Percentiles rank a stretch among this genome's conserved stretches.
Conservation (phyloP, 208 protist species). For the Acanthamoeba triangularis region DNA sequence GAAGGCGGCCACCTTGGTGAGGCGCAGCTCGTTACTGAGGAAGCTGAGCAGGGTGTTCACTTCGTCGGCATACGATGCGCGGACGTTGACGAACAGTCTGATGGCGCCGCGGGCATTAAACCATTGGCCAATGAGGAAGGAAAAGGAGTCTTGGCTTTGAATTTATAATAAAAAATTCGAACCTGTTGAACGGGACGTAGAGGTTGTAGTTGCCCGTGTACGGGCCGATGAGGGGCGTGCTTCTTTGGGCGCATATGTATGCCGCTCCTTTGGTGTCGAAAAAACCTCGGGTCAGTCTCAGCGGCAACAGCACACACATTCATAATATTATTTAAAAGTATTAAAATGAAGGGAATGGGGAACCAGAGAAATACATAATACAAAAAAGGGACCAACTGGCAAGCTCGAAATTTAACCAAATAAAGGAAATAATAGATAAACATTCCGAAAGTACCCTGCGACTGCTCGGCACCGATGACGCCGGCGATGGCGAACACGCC, state of each 20-base stretch:
- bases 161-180: background rate
- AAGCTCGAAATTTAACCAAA: background rate
- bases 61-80: slow-evolving; percentile 71
- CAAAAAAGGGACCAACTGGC: background rate
- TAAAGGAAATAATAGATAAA: background rate
- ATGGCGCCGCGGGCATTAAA: no score
- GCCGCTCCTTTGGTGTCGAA: background rate
- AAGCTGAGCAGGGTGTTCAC: slow-evolving; percentile 65
- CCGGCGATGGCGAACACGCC: background rate
- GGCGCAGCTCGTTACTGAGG: slow-evolving; percentile 59
- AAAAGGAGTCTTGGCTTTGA: no score
- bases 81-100: slow-evolving; percentile 49
- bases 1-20: slow-evolving; percentile 48
- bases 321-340: background rate
- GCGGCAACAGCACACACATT: background rate
- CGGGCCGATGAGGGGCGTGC: slow-evolving; percentile 9
- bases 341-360: background rate
- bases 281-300: background rate
- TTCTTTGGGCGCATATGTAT: background rate
- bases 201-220: slow-evolving; percentile 58
- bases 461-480: slow-evolving; percentile 49
- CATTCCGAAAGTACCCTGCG: background rate
- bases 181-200: slow-evolving; percentile 56
- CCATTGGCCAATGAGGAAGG: background rate
- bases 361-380: background rate